Conservation (phyloP, 2,329 filamentous ascomycete species). For the Hansfordia pulvinata region DNA sequence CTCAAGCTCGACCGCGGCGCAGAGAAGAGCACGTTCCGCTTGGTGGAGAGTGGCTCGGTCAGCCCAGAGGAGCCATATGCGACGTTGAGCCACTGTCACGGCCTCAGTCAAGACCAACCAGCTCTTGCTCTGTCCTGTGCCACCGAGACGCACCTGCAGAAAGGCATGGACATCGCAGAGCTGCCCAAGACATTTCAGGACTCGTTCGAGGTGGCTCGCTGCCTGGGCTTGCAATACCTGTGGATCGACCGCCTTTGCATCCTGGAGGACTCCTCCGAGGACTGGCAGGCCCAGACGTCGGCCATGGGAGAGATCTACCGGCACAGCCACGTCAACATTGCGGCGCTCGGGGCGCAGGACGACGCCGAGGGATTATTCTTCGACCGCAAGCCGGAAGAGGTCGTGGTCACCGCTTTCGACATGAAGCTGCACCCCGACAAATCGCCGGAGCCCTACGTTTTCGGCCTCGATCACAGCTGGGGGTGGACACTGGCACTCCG, state of each 20-base stretch:
- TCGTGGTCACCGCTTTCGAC: slow-evolving; percentile 4
- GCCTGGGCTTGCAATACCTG: slow-evolving; percentile 7
- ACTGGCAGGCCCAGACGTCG: slow-evolving; percentile 7
- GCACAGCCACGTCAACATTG: slow-evolving; percentile 7
- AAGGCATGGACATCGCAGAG: slow-evolving; percentile 2
- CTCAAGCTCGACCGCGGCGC: slow-evolving; percentile 3
- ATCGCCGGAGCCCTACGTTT: slow-evolving; percentile 1
- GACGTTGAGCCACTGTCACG: slow-evolving; percentile 9
- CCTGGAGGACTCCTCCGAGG: slow-evolving; percentile 8
- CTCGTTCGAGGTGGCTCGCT: slow-evolving; percentile 6
- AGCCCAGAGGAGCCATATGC: slow-evolving; percentile 4
- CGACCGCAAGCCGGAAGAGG: slow-evolving; percentile 3
- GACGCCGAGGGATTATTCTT: slow-evolving; percentile 6
- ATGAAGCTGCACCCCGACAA: slow-evolving; percentile 1
- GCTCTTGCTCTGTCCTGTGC: slow-evolving; percentile 5
- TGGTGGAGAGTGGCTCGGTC: slow-evolving; percentile 4
- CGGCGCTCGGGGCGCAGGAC: slow-evolving; percentile 4
- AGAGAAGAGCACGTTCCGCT: slow-evolving; percentile 3
- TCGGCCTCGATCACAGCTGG: not conserved
- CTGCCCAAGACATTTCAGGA: slow-evolving; percentile 7
- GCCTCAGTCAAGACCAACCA: slow-evolving; percentile 2
- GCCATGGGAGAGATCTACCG: slow-evolving; percentile 8
- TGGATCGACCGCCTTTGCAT: slow-evolving; percentile 14
- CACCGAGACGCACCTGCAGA: not conserved
- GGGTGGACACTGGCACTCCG: too few species aligned